These are phyloP conservation scores for Apiosordaria backusii DNA, from an alignment of 495 filamentous ascomycete species.

Conservation along the genomic window DNA sequence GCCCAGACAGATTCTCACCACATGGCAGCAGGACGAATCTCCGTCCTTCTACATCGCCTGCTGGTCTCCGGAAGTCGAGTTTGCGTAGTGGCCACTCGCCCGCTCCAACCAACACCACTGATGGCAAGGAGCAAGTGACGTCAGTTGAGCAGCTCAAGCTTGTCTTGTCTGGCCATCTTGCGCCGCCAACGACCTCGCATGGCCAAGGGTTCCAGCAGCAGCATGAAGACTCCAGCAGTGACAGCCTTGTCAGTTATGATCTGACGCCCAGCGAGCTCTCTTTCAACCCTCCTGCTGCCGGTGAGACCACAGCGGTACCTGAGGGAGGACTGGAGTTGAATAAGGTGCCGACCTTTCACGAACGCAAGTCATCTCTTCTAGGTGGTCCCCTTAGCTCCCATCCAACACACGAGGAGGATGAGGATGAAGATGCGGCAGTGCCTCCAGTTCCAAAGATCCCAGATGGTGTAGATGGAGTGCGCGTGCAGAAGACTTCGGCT, in stretches of 20 bases:
- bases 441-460: constrained; percentile 46
- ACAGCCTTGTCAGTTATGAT: constrained; percentile 58
- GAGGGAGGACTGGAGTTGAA: constrained; percentile 19
- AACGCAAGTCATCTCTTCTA: constrained; percentile 20
- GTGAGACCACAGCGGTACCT: constrained; percentile 11
- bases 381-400: constrained; percentile 50
- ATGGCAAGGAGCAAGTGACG: constrained; percentile 60
- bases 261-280: constrained; percentile 52
- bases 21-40: constrained; percentile 41
- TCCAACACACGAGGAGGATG: constrained; percentile 32
- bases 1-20: constrained; percentile 34
- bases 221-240: constrained; percentile 48
- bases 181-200: constrained; percentile 27
- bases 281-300: constrained; percentile 39
- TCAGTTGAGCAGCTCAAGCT: constrained; percentile 84
- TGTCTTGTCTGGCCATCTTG: constrained; percentile 56
- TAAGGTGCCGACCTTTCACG: constrained; percentile 15
- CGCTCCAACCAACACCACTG: constrained; percentile 51
- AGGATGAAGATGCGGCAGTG: constrained; percentile 27
- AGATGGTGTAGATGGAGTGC: constrained; percentile 22
- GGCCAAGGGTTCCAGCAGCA: constrained; percentile 14
- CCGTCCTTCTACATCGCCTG: constrained; percentile 40
- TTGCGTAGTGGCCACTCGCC: constrained; percentile 47
- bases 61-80: constrained; percentile 40
- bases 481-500: constrained; percentile 18